Evolutionary conservation across 176 grass and related monocot species (phyloP).

Genomic region (Rhynchospora tenuis): DNA sequence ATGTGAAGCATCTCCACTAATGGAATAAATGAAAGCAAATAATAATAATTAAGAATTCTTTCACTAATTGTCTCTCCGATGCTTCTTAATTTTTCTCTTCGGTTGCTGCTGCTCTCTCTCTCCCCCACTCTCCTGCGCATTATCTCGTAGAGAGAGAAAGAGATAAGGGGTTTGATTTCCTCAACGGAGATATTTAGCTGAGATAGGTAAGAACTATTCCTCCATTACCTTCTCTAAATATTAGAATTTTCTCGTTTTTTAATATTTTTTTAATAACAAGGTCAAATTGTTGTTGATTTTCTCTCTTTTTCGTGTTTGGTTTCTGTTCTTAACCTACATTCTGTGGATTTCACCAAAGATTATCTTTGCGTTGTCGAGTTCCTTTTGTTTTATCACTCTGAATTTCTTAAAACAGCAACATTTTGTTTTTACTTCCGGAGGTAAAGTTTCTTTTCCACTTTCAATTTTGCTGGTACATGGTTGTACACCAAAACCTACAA

Average conservation of each 20-base stretch:
- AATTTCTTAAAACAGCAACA: neutral
- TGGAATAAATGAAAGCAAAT: neutral
- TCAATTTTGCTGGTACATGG: neutral
- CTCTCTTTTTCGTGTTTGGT: neutral
- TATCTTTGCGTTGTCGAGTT: neutral
- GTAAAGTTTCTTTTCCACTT: neutral
- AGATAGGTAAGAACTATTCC: conserved; percentile 28
- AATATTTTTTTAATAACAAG: neutral
- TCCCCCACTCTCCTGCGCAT: conserved; percentile 5
- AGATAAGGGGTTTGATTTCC: neutral
- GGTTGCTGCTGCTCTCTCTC: neutral
- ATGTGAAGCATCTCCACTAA: neutral
- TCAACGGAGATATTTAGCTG: conserved; percentile 8
- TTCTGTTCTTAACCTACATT: conserved; percentile 16
- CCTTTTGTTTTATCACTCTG: neutral
- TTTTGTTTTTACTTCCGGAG: neutral
- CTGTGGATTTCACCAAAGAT: neutral
- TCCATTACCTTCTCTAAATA: neutral
- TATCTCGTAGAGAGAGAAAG: conserved; percentile 25
- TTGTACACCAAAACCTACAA: neutral
- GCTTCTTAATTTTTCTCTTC: neutral
- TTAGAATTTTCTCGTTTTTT: neutral
- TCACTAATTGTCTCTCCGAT: neutral
- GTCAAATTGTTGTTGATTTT: neutral
- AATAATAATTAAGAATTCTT: neutral